Conservation (phyloP, 208 protist genomes). For the Porcisia hertigi region DNA sequence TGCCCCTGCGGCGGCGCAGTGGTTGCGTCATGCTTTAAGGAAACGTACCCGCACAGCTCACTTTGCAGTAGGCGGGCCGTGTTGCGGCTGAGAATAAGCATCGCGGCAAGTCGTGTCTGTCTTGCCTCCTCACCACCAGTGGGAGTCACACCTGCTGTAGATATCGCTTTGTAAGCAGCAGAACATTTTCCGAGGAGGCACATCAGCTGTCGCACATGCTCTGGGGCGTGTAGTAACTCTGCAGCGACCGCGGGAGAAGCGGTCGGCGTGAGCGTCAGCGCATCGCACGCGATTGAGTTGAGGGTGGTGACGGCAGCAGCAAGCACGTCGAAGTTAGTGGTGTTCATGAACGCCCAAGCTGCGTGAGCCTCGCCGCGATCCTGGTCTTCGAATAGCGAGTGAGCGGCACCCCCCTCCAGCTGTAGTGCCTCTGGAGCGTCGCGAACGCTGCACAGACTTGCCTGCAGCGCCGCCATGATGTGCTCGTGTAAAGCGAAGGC, state of each 20-base stretch:
- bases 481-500: slow-evolving; percentile 22
- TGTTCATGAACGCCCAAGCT: slow-evolving; percentile 22
- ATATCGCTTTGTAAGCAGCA: not conserved
- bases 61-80: slow-evolving; percentile 57
- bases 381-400: not conserved
- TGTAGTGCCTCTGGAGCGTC: not conserved
- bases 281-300: slow-evolving; percentile 19
- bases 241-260: not conserved
- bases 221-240: slow-evolving; percentile 10
- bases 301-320: slow-evolving; percentile 17
- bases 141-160: not conserved
- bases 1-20: not conserved
- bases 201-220: slow-evolving; percentile 24
- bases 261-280: not conserved
- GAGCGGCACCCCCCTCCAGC: not conserved
- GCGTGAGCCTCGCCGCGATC: not conserved
- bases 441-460: slow-evolving; percentile 1
- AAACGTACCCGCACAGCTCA: slow-evolving; percentile 49
- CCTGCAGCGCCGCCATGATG: slow-evolving; percentile 13
- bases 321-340: slow-evolving; percentile 19
- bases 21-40: not conserved
- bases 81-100: slow-evolving; percentile 58
- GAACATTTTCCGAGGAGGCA: slow-evolving; percentile 5
- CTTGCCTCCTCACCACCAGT: not conserved
- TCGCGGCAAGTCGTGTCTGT: slow-evolving; percentile 30